Evolutionary conservation across 2,329 filamentous ascomycete species (phyloP), one percentile per base, ranked within the genome.

Genomic region (Clarireedia hainanense): DNA sequence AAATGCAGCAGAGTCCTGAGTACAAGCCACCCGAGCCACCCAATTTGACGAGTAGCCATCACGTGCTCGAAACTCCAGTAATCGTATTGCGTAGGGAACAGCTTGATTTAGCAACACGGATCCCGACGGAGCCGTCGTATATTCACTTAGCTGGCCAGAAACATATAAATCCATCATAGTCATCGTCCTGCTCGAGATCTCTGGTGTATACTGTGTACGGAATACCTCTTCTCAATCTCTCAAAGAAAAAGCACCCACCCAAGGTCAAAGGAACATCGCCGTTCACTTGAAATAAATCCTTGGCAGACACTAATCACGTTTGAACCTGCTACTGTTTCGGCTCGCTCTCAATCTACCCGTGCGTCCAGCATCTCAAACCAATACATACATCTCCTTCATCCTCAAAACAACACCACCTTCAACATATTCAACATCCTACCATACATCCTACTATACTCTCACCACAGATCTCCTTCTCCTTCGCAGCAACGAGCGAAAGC

Each of bases 61-160:
- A 34, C 30, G 30, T 34, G 30, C 12, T 12, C 4, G 30, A 12
- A 12, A 34, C 10, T 34, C 7, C 39, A n/a, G 12, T 24, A 14
- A 52, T 43, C 14, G 24, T 52, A 47, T 53, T 53, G 50, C 50
- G 51, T 53, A 47, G 40, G 23, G 20, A 48, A n/a, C 30, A 39
- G 47, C 43, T 53, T 27, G 40, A 53, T 47, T 53, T 53, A 30
- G 30, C 26, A 54, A 34, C 30, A 14, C 24, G 34, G 45, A 49
- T 48, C 48, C 52, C 52, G 52, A 54, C 39, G 45, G 49, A 49
- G 52, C 52, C 52, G 52, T 54, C 51, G 34, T 54, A 42, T 54
- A 24, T 14, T 12, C 17, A 20, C 12, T 27, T 36, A 34, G 12
- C 10, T 12, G 12, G 12, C 40, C 4, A 27, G 30, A 45, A 26